Base-by-base conservation (phyloP, 2,329 filamentous ascomycete genomes). In the Bimuria novae-zelandiae region DNA sequence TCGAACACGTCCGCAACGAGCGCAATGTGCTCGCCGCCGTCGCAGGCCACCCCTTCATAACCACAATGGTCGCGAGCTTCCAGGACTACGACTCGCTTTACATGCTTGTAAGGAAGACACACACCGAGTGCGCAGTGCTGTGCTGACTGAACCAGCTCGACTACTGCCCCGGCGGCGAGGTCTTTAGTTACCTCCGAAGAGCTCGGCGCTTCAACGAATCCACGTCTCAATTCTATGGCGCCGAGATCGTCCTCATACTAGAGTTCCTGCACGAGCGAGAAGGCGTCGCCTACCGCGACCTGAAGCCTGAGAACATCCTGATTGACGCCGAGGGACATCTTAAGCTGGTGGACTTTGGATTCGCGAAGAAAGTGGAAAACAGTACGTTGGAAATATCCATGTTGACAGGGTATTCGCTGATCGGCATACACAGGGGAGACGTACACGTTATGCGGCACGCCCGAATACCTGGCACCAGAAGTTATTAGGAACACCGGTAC, bases 1-100 rank as follows among this genome's bases (percentile, higher is more conserved):
- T 93, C 62, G 89, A 93, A 75, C 90, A 94, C 74, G 89, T 93
- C 49, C 87, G 89, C 56, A 89, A 92, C 75, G 90, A 94, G 79
- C 87, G 89, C 63, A 84, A 86, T 57, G 87, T 93, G 62, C 84
- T 94, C 46, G 84, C 85, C 66, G 86, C 89, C 59, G 88, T 93
- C 42, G 86, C 88, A 41, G 89, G 89, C 21, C 87, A 92, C 69
- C 90, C 90, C 21, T 94, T 93, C 75, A 92, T 94, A 70, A 92
- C 90, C 47, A 87, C 84, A 57, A 82, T 93, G 68, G 80, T 89
- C 44, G 88, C 87, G 55, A 90, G 89, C 60, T 94, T 93, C 77
- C 86, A 90, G 68, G 89, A 93, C 75, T 78, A 80, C 63, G 88
- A 92, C 65, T 89, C 87, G 16, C 78, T 93, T 37, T 93, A 93